phyloP scores from a whole-genome alignment of 176 grass and related monocot genomes.

The Cenchrus fungigraminus region DNA sequence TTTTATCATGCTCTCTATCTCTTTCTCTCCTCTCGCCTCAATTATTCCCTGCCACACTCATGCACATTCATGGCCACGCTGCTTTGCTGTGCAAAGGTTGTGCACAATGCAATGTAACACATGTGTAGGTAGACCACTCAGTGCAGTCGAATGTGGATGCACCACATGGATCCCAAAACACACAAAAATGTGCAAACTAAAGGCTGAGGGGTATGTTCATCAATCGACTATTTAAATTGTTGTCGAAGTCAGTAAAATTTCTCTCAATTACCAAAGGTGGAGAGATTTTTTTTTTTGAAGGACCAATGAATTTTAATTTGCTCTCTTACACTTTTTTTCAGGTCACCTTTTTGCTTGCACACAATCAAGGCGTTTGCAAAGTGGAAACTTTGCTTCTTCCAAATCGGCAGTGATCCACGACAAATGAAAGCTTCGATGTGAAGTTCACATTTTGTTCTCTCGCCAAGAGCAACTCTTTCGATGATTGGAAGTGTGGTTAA shows the following conservation, averaged over 20 bases:
- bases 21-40: constrained; percentile 4
- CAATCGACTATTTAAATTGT: not conserved
- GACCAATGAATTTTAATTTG: not conserved
- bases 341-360: no score
- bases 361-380: not conserved
- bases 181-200: not conserved
- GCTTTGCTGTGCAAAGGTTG: constrained; percentile 53
- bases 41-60: constrained; percentile 44
- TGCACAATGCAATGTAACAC: constrained; percentile 40
- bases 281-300: not conserved
- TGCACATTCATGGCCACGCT: constrained; percentile 45
- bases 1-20: no score
- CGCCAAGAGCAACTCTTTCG: not conserved
- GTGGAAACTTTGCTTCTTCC: not conserved
- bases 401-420: not conserved
- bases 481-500: not conserved
- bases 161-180: not conserved
- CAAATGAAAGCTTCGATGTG: not conserved
- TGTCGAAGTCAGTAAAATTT: not conserved
- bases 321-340: not conserved
- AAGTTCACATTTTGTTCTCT: not conserved
- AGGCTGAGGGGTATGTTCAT: not conserved
- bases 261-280: not conserved
- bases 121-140: constrained; percentile 41
- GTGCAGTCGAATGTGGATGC: constrained; percentile 16